phyloP scores from a whole-genome alignment of 305 asterid species.

The Fraxinus ornus region DNA sequence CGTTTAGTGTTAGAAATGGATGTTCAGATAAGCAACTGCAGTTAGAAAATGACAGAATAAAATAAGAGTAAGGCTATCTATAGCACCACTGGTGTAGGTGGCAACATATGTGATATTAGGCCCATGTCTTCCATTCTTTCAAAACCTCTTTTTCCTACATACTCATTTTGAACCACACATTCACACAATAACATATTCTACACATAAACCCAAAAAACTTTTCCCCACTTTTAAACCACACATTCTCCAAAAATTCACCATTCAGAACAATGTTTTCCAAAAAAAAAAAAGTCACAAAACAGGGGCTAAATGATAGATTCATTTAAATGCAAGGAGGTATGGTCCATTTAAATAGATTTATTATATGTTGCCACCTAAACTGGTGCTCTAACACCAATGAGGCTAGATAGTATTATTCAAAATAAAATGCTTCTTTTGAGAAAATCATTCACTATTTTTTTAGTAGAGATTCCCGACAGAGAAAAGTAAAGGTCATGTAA shows the following conservation, averaged over 20 bases:
- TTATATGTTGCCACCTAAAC: not conserved
- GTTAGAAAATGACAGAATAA: not conserved
- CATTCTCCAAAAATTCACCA: too few relatives aligned
- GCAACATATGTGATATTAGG: not conserved
- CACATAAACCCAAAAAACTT: too few relatives aligned
- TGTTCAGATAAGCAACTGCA: not conserved
- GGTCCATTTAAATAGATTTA: not conserved
- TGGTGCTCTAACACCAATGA: not conserved
- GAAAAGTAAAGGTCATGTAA: not conserved
- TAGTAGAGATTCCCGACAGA: not conserved
- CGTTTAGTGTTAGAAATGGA: not conserved
- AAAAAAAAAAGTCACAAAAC: too few relatives aligned
- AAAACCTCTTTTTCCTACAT: too few relatives aligned
- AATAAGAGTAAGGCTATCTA: not conserved
- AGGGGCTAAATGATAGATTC: not conserved
- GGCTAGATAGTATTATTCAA: not conserved
- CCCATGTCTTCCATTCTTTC: too few relatives aligned
- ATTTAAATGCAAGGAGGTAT: not conserved
- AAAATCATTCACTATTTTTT: not conserved
- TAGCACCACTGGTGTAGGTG: not conserved
- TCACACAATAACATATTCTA: too few relatives aligned
- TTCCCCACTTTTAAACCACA: too few relatives aligned
- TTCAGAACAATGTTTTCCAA: too few relatives aligned
- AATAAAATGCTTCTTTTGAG: not conserved
- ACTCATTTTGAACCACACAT: too few relatives aligned